These are phyloP conservation scores for Fraxinus sp. DNA, from an alignment of 305 asterid species.

Conservation along the genomic window DNA sequence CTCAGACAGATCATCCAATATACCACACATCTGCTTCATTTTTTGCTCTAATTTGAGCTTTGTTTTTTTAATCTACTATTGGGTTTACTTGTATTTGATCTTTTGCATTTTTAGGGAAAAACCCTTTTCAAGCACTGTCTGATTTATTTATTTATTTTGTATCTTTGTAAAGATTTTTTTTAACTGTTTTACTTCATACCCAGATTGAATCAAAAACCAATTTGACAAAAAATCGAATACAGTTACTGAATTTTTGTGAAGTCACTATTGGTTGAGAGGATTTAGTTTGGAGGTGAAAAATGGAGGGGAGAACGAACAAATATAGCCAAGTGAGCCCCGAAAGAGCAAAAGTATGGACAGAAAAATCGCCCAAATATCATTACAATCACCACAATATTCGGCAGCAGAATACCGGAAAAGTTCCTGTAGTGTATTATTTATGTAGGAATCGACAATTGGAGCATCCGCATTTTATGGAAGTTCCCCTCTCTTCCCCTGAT, in stretches of 20 bases:
- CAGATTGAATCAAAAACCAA: constrained; percentile 26
- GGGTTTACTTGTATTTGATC: neutral
- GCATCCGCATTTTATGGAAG: constrained; percentile 98
- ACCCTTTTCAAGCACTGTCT: neutral
- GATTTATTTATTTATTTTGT: neutral
- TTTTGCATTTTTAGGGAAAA: neutral
- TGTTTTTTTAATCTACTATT: neutral
- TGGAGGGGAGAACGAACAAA: constrained; percentile 70
- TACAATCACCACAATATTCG: constrained; percentile 39
- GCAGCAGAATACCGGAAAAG: constrained; percentile 39
- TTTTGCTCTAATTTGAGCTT: neutral
- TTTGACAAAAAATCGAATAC: neutral
- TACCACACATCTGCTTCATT: neutral
- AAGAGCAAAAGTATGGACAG: constrained; percentile 85
- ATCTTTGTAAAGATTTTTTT: constrained; percentile 2
- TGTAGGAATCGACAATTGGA: constrained; percentile 85
- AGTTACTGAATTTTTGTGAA: constrained; percentile 11
- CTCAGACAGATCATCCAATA: neutral
- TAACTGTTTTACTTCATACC: constrained; percentile 14
- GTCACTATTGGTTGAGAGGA: constrained; percentile 10
- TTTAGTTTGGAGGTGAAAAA: constrained; percentile 22
- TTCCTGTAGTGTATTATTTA: constrained; percentile 77
- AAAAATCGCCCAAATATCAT: constrained; percentile 70
- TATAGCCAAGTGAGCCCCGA: constrained; percentile 69
- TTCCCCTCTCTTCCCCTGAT: constrained; percentile 68